phyloP scores from a whole-genome alignment of 805 yeast genomes.

The Debaryomyces hansenii region DNA sequence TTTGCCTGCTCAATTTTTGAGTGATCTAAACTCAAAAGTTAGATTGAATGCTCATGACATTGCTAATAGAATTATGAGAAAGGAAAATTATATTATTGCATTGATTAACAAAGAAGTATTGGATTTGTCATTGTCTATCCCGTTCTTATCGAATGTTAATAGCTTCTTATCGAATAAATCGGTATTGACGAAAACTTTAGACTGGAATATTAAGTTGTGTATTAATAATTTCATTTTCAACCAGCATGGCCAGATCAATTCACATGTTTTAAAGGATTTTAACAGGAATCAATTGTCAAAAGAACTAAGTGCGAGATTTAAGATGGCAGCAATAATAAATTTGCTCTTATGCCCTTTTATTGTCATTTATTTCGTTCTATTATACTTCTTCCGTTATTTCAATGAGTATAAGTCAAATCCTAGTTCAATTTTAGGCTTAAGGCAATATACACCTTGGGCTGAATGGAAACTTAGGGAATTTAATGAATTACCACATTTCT shows the following conservation, averaged over 20 bases:
- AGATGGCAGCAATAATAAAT: conserved; percentile 84
- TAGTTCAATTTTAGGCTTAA: conserved; percentile 59
- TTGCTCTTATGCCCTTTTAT: conserved; percentile 82
- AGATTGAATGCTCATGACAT: conserved; percentile 89
- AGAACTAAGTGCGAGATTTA: conserved; percentile 76
- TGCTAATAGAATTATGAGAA: conserved; percentile 94
- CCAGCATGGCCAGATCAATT: conserved; percentile 77
- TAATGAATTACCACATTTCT: conserved; percentile 89
- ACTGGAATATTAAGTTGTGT: conserved; percentile 91
- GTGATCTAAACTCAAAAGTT: conserved; percentile 67
- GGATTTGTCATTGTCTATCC: conserved; percentile 50
- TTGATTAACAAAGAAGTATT: conserved; percentile 76
- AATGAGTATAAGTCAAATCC: conserved; percentile 92
- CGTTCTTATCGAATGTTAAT: conserved; percentile 9
- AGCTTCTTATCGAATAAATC: conserved; percentile 22
- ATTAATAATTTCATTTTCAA: conserved; percentile 84
- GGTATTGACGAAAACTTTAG: conserved; percentile 79
- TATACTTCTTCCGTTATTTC: conserved; percentile 87
- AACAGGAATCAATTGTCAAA: conserved; percentile 65
- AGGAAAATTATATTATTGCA: conserved; percentile 91
- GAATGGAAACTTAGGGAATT: conserved; percentile 94
- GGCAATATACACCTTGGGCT: conserved; percentile 92
- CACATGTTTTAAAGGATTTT: conserved; percentile 65
- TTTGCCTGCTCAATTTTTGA: conserved; percentile 25
- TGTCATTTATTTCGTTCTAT: conserved; percentile 75